These are phyloP conservation scores for Lactarius psammicola DNA, from an alignment of 768 basidiomycete genomes.

Conservation along the genomic window DNA sequence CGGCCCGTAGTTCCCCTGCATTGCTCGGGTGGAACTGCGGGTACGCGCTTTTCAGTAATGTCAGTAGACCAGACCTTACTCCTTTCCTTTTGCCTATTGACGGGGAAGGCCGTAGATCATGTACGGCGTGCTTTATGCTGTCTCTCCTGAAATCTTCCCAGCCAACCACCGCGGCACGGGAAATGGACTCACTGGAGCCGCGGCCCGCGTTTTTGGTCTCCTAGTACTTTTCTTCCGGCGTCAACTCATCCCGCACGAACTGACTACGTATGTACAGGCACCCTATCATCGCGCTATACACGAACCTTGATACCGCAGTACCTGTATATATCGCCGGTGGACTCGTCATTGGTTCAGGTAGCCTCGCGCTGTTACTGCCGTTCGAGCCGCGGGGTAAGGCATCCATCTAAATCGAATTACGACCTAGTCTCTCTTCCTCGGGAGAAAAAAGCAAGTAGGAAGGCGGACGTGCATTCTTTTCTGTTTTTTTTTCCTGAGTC, in stretches of 20 bases:
- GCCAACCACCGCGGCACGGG: constrained; percentile 74
- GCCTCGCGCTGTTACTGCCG: constrained; percentile 60
- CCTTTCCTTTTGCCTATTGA: constrained; percentile 2
- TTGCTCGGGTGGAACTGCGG: constrained; percentile 82
- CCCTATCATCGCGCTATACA: constrained; percentile 71
- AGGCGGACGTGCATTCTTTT: neutral
- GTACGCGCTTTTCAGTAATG: constrained; percentile 62
- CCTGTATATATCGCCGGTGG: constrained; percentile 74
- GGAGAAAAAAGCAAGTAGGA: neutral
- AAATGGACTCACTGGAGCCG: constrained; percentile 60
- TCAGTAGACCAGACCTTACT: constrained; percentile 33
- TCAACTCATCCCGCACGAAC: neutral
- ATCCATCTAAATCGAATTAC: constrained; percentile 46
- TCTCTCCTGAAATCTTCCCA: constrained; percentile 69
- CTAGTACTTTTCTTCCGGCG: constrained; percentile 45
- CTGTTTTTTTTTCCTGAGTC: neutral
- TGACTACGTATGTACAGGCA: constrained; percentile 43
- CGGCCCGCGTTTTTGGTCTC: constrained; percentile 64
- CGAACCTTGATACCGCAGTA: constrained; percentile 58
- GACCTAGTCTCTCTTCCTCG: neutral
- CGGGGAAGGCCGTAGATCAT: constrained; percentile 48
- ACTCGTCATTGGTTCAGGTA: constrained; percentile 58
- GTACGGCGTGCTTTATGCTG: constrained; percentile 73
- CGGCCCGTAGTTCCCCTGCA: constrained; percentile 63
- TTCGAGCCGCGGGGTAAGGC: constrained; percentile 74